Evolutionary conservation across 2,329 filamentous ascomycete species (phyloP).

Genomic region (Talaromyces sp.): DNA sequence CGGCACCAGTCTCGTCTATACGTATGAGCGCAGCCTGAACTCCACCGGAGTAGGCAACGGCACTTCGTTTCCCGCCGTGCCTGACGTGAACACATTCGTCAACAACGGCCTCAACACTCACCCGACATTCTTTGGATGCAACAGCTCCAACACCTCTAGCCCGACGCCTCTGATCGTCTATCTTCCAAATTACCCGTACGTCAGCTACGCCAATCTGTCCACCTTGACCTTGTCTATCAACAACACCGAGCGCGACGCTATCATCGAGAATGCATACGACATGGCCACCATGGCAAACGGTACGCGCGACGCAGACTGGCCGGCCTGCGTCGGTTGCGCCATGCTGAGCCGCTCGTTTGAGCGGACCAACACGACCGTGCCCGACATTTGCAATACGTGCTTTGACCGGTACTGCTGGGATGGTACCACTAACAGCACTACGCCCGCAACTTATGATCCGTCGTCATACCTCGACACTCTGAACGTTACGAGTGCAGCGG

Average conservation of each 20-base stretch:
- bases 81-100: conserved; percentile 72
- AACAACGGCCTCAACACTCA: conserved; percentile 70
- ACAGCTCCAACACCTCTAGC: conserved; percentile 59
- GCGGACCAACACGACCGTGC: conserved; percentile 65
- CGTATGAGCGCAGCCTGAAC: conserved; percentile 64
- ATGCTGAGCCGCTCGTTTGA: conserved; percentile 72
- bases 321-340: conserved; percentile 81
- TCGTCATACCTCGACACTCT: not conserved
- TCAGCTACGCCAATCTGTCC: conserved; percentile 69
- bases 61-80: conserved; percentile 68
- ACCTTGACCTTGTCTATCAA: conserved; percentile 69
- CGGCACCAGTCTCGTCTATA: conserved; percentile 68
- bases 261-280: conserved; percentile 84
- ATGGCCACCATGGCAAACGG: conserved; percentile 78
- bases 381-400: conserved; percentile 69
- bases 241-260: conserved; percentile 64
- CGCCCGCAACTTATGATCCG: conserved; percentile 43
- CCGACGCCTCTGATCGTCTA: conserved; percentile 72
- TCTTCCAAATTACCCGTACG: conserved; percentile 79
- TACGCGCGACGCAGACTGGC: conserved; percentile 70
- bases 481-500: not conserved
- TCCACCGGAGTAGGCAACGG: conserved; percentile 57
- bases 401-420: conserved; percentile 90
- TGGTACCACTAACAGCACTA: conserved; percentile 57
- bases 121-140: conserved; percentile 78